Conservation (phyloP, 2,329 filamentous ascomycete genomes). For the Aspergillus pseudonomiae region DNA sequence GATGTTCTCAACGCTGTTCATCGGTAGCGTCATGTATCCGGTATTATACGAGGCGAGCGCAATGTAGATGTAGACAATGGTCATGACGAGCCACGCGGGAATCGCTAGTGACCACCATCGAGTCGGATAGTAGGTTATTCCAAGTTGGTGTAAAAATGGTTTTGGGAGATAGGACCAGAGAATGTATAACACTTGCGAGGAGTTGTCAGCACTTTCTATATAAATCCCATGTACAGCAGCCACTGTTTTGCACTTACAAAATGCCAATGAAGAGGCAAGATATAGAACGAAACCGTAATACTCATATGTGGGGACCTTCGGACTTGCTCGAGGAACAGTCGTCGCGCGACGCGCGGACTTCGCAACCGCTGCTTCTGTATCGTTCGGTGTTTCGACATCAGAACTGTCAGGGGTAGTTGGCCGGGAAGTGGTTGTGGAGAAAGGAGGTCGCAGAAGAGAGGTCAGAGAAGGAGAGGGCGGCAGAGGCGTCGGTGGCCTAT, state of each 20-base stretch:
- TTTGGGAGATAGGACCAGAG: conserved; percentile 90
- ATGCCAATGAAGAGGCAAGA: conserved; percentile 80
- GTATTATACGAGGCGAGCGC: conserved; percentile 90
- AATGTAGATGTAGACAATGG: conserved; percentile 89
- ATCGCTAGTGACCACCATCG: conserved; percentile 97
- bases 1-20: conserved; percentile 81
- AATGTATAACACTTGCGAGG: conserved; percentile 58
- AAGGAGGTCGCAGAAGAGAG: conserved; percentile 76
- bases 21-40: conserved; percentile 79
- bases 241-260: conserved; percentile 58
- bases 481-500: conserved; percentile 89
- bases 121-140: conserved; percentile 95
- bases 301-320: conserved; percentile 97
- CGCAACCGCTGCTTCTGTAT: conserved; percentile 63
- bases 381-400: conserved; percentile 73
- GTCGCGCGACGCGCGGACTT: conserved; percentile 61
- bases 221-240: background rate
- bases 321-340: conserved; percentile 78
- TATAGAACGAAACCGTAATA: conserved; percentile 99
- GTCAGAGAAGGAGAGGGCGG: conserved; percentile 92
- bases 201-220: conserved; percentile 11
- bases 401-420: conserved; percentile 91
- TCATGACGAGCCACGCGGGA: conserved; percentile 85
- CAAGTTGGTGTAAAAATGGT: conserved; percentile 86
- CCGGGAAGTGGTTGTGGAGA: conserved; percentile 71